Base-by-base conservation (phyloP, 371 early-diverging fungal species). In the Mucor piriformis region DNA sequence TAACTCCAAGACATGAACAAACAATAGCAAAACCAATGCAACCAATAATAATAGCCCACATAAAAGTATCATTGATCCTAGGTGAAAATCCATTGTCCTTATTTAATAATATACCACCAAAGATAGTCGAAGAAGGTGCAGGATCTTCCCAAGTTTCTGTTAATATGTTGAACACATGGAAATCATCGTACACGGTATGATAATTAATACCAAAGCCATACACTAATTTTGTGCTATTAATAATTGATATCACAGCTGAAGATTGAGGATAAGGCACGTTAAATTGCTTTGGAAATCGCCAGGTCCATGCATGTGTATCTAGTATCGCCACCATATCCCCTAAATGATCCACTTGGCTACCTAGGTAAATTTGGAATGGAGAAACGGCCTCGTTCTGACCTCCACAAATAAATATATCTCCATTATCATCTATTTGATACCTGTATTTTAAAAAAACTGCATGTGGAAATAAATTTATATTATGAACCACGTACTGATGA, bases 161-260 rank as follows among this genome's bases (percentile, higher is more conserved):
- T 10, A 24, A 3, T 18, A 33, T 61, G 34, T 61, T 56, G 50
- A 61, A 61, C 10, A 50, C 27, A 43, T 43, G 50, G 18, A 61
- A 42, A 16, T 42, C 16, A 15, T 55, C 50, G 2, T 29, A 33
- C 0, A 35, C 25, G 3, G 62, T 50, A 18, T 61, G 50, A 20
- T 61, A 61, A 27, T 61, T 55, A 18, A 15, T 43, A 61, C 62
- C 62, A 25, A 42, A 55, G 3, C 62, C 62, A 25, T 42, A 61
- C 6, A 55, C 34, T 4, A 61, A 1, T 7, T 61, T 61, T 23
- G 56, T 55, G 0, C 33, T 24, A n/a, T 61, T 61, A 1, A 55
- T 12, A 6, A 42, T 2, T 1, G 40, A 25, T 12, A 61, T 6
- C 6, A 18, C 13, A 4, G 40, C 55, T 34, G 34, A 23, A 0